Percentiles rank a stretch among this genome's conserved stretches.
phyloP scores from a whole-genome alignment of 116 monocot species.

The Zostera marina region DNA sequence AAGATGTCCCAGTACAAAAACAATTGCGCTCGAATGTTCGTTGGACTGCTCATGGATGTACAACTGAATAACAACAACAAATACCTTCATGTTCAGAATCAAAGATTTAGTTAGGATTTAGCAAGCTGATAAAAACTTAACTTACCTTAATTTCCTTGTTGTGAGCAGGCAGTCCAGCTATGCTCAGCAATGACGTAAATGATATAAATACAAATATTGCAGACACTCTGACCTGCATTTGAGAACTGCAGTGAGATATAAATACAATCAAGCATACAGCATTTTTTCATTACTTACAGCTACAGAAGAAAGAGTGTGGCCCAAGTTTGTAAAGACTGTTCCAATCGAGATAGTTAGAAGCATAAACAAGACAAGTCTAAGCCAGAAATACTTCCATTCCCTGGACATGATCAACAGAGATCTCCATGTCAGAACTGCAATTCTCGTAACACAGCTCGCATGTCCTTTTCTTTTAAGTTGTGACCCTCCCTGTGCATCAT shows the following conservation, averaged over 20 bases:
- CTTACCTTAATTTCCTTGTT: constrained; percentile 79
- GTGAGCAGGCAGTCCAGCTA: constrained; percentile 75
- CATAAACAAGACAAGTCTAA: constrained; percentile 52
- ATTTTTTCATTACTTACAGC: constrained; percentile 29
- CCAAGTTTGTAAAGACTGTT: constrained; percentile 58
- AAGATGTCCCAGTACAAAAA: constrained; percentile 63
- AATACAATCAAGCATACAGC: background rate
- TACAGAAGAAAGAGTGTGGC: constrained; percentile 88
- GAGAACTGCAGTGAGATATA: background rate
- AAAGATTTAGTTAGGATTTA: background rate
- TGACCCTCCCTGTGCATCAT: constrained; percentile 71
- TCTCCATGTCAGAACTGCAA: constrained; percentile 76
- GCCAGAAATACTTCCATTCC: constrained; percentile 90
- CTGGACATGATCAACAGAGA: constrained; percentile 85
- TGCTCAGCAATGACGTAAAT: constrained; percentile 56
- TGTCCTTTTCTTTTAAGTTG: constrained; percentile 60
- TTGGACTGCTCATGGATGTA: constrained; percentile 64
- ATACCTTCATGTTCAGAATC: background rate
- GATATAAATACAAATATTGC: constrained; percentile 83
- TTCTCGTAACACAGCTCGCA: constrained; percentile 39
- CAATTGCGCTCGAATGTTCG: constrained; percentile 45
- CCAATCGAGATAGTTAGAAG: constrained; percentile 67
- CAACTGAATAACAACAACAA: constrained; percentile 17
- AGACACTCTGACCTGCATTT: constrained; percentile 37
- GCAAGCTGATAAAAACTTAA: background rate